Evolutionary conservation across 805 yeast genomes (phyloP).

Genomic region (Yarrowia osloensis): DNA sequence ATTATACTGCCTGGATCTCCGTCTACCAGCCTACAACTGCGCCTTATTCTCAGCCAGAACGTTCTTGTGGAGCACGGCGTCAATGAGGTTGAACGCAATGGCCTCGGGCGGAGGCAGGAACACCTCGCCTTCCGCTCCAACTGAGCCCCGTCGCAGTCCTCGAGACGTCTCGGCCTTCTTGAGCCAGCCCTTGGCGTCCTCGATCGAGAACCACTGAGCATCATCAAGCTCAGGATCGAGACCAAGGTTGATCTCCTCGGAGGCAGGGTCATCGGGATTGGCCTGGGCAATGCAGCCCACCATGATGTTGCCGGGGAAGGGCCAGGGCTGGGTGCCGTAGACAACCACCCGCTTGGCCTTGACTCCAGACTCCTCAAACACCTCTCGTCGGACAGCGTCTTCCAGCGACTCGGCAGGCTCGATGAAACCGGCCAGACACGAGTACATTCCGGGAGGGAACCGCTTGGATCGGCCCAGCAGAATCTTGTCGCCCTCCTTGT

Average conservation of each 20-base stretch:
- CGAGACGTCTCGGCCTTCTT: conserved; percentile 9
- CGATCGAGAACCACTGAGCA: conserved; percentile 78
- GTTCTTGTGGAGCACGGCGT: conserved; percentile 35
- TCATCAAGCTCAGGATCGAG: conserved; percentile 86
- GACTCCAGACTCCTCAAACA: conserved; percentile 95
- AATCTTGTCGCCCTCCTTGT: conserved; percentile 58
- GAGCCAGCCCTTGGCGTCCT: conserved; percentile 30
- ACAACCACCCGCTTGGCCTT: conserved; percentile 58
- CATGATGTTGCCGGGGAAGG: conserved; percentile 92
- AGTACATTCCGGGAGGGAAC: conserved; percentile 62
- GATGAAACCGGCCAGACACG: conserved; percentile 92
- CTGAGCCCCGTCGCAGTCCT: conserved; percentile 12
- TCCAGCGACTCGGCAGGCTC: conserved; percentile 94
- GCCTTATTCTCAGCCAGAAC: conserved; percentile 2
- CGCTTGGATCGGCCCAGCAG: conserved; percentile 72
- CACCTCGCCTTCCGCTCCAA: conserved; percentile 26
- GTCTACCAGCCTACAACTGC: not conserved
- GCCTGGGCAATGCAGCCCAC: conserved; percentile 88
- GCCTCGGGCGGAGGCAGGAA: conserved; percentile 42
- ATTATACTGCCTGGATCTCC: not conserved
- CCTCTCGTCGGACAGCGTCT: conserved; percentile 81
- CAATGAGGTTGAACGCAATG: conserved; percentile 43
- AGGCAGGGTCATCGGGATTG: conserved; percentile 53
- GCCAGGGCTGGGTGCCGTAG: conserved; percentile 92
- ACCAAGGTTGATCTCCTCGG: conserved; percentile 56